phyloP scores from a whole-genome alignment of 2,329 filamentous ascomycete genomes.

The Aschersonia sp. region DNA sequence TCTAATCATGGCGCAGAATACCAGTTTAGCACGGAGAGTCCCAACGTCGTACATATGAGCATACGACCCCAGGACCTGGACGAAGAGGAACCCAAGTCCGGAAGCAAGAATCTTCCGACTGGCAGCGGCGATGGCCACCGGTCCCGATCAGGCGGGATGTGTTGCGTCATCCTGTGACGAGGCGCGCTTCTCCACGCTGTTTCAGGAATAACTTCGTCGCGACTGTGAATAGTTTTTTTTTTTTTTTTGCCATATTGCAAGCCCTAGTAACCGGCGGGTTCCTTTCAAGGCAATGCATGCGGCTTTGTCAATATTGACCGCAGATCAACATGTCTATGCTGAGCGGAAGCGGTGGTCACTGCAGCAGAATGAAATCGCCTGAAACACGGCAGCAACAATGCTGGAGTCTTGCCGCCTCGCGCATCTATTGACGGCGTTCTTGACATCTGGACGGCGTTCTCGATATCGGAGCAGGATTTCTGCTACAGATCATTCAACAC shows the following conservation, averaged over 20 bases:
- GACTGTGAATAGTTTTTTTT: background rate
- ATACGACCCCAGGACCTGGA: slow-evolving; percentile 77
- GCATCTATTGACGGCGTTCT: background rate
- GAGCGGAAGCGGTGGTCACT: background rate
- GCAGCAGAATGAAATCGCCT: background rate
- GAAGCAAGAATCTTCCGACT: slow-evolving; percentile 34
- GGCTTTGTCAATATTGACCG: background rate
- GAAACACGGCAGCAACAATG: background rate
- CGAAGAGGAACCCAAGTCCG: slow-evolving; percentile 60
- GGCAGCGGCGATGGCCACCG: slow-evolving; percentile 24
- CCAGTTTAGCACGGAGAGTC: slow-evolving; percentile 55
- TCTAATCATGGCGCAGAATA: slow-evolving; percentile 42
- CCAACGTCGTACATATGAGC: slow-evolving; percentile 91
- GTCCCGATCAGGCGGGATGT: slow-evolving; percentile 24
- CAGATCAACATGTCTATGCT: background rate
- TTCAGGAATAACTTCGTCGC: background rate
- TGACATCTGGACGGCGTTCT: too few relatives aligned
- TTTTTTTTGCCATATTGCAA: background rate
- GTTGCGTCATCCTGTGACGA: slow-evolving; percentile 37
- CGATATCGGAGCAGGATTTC: too few relatives aligned
- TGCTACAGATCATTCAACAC: background rate
- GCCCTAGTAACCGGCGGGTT: too few relatives aligned
- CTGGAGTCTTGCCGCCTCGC: background rate
- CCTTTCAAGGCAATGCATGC: background rate
- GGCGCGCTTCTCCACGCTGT: background rate